Evolutionary conservation across 768 basidiomycete genomes (phyloP), one percentile per base, ranked within the genome.

Genomic region (Collybia sordida): DNA sequence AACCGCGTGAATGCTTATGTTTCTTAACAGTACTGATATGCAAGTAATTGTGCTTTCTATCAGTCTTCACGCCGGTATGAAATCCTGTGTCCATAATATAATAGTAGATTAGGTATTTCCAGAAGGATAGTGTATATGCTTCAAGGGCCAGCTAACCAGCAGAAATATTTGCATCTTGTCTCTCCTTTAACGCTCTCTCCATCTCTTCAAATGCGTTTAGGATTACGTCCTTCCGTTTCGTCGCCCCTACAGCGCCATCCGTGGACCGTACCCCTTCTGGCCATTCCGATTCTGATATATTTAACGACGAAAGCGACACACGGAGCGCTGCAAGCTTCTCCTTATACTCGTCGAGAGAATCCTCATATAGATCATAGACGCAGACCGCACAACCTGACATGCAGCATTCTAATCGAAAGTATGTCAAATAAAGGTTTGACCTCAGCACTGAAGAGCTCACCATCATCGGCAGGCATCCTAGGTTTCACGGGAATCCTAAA

Each of bases 371-470:
- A 58, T 93, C 91, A 67, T 95, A 90, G 6, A 95, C 88, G 64
- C 93, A 95, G n/a, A 94, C 68, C 0, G 92, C 89, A 61, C 93
- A 96, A 24, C 90, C 90, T 2, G 91, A 93, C 93, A 95, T 95
- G 72, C 93, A 96, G 66, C 93, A 94, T 67, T 93, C 93, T 93
- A 56, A 8, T 4, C 35, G 18, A 34, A 34, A 34, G 35, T 38
- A 45, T 25, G 24, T 38, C 27, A 44, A 34, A 17, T 25, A 14
- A 28, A 35, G 11, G 4, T 9, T 4, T 45, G 11, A 43, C 37
- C 19, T 25, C 8, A 51, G 3, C 52, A 42, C 19, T 18, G 6
- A 45, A 12, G 11, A 9, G 64, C 78, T 21, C 54, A 86, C 88
- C 88, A 62, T 91, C 88, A 41, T 82, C 72, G 46, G 73, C 77